Evolutionary conservation across 2,329 filamentous ascomycete species (phyloP).

Genomic region (Fonsecaea monophora): DNA sequence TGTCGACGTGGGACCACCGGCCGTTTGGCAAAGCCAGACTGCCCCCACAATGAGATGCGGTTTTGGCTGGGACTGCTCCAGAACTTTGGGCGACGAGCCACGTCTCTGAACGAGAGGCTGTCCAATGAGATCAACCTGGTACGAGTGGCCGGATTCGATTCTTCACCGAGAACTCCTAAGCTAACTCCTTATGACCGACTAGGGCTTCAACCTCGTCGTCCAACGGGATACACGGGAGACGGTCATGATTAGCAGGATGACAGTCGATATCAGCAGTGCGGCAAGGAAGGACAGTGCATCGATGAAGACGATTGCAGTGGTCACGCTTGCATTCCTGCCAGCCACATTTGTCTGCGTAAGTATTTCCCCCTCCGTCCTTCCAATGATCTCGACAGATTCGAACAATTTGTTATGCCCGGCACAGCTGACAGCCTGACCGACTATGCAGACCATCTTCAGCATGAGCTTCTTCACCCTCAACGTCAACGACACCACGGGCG

Average conservation of each 20-base stretch:
- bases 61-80: constrained; percentile 41
- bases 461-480: constrained; percentile 46
- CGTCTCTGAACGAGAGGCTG: constrained; percentile 43
- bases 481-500: constrained; percentile 26
- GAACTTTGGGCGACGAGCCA: constrained; percentile 41
- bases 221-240: constrained; percentile 44
- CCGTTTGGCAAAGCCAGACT: constrained; percentile 14
- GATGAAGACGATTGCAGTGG: constrained; percentile 47
- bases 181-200: neutral
- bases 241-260: constrained; percentile 43
- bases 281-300: constrained; percentile 44
- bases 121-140: constrained; percentile 48
- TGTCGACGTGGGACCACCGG: neutral
- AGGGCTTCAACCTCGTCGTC: constrained; percentile 47
- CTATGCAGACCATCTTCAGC: constrained; percentile 46
- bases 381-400: too few relatives aligned
- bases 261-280: constrained; percentile 42
- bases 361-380: too few relatives aligned
- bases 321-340: constrained; percentile 47
- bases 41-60: constrained; percentile 35
- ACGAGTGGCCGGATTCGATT: neutral
- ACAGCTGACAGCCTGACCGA: neutral
- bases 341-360: constrained; percentile 50
- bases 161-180: too few relatives aligned
- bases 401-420: too few relatives aligned